phyloP scores from a whole-genome alignment of 148 eudicot genomes.

The Fagopyrum homotropicum region DNA sequence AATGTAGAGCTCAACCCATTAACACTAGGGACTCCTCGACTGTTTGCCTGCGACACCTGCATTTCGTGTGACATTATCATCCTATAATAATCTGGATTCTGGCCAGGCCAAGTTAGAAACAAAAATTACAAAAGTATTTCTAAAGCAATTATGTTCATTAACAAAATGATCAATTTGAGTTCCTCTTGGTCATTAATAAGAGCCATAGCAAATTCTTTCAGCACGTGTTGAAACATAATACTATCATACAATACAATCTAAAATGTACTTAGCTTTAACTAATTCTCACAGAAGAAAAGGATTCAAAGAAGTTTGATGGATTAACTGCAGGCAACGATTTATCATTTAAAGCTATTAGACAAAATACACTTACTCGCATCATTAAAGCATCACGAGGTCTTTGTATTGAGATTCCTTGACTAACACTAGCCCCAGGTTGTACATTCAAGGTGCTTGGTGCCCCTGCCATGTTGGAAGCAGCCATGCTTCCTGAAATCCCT shows the following conservation, averaged over 20 bases:
- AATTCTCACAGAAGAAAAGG: conserved; percentile 39
- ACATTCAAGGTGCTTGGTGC: conserved; percentile 36
- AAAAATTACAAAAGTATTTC: neutral
- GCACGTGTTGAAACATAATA: neutral
- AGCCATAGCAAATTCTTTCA: neutral
- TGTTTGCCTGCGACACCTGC: conserved; percentile 46
- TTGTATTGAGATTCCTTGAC: conserved; percentile 49
- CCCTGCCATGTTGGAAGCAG: conserved; percentile 39
- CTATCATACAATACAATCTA: neutral
- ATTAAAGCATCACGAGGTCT: conserved; percentile 62
- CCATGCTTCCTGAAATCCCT: conserved; percentile 41
- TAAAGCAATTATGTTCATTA: neutral
- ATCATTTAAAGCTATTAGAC: conserved; percentile 2
- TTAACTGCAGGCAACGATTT: conserved; percentile 5
- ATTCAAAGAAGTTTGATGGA: neutral
- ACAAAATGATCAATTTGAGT: neutral
- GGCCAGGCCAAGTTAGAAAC: conserved; percentile 49
- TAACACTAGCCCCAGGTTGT: conserved; percentile 49
- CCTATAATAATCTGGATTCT: conserved; percentile 62
- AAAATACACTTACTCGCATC: conserved; percentile 51
- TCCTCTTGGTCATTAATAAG: conserved; percentile 28
- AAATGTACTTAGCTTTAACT: conserved; percentile 27
- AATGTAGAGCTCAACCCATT: conserved; percentile 43
- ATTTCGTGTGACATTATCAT: conserved; percentile 52
- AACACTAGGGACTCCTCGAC: conserved; percentile 42